Evolutionary conservation across 2,329 filamentous ascomycete genomes (phyloP).

Genomic region (Truncatella angustata): DNA sequence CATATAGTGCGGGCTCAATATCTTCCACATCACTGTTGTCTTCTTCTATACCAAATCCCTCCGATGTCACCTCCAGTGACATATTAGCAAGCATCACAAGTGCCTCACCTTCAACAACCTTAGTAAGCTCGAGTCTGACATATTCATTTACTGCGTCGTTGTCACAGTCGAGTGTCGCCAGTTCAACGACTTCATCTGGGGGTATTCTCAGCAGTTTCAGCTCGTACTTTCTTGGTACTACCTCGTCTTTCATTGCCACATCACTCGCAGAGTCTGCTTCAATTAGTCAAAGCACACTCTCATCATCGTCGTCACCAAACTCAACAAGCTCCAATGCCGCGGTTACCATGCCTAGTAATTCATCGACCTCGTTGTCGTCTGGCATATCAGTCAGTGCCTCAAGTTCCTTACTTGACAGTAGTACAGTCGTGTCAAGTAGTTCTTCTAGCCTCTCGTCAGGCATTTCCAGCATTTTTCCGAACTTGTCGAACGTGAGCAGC

Average conservation of each 20-base stretch:
- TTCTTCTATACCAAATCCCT: background rate
- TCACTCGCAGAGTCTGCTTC: background rate
- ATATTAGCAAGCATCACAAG: background rate
- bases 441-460: background rate
- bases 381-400: too few relatives aligned
- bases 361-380: too few relatives aligned
- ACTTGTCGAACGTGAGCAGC: background rate
- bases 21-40: background rate
- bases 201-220: conserved; percentile 28
- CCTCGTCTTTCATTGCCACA: background rate
- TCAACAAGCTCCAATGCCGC: background rate
- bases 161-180: background rate
- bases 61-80: background rate
- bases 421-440: background rate
- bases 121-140: background rate
- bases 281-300: background rate
- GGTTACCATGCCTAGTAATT: too few relatives aligned
- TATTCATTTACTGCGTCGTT: too few relatives aligned
- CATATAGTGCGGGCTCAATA: background rate
- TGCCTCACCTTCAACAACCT: background rate
- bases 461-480: background rate
- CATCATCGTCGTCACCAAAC: background rate
- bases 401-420: too few relatives aligned
- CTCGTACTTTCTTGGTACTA: conserved; percentile 24
- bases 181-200: conserved; percentile 10